A percentile compares a stretch with the other conserved stretches of the same genome.
phyloP scores from a whole-genome alignment of 208 protist species.

The Leishmania amazonensis region DNA sequence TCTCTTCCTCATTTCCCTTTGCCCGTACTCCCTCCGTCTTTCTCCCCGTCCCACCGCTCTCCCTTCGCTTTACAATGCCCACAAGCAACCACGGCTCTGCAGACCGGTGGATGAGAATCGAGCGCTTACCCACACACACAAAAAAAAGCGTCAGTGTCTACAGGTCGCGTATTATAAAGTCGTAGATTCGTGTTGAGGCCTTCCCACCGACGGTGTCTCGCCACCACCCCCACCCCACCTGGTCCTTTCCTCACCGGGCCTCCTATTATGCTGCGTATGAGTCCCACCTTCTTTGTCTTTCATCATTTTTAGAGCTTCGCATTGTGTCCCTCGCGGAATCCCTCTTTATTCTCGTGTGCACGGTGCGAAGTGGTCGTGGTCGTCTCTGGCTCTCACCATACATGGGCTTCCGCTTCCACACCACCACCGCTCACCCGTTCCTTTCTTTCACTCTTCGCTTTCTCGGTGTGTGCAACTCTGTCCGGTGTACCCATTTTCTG shows the following conservation, averaged over 20 bases:
- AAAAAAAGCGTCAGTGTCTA: not conserved
- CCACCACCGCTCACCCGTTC: not conserved
- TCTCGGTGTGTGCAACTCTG: not conserved
- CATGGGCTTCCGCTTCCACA: not conserved
- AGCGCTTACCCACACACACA: not conserved
- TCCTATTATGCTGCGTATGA: not conserved
- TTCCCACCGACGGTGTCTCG: not conserved
- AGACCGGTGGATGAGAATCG: not conserved
- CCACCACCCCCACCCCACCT: not conserved
- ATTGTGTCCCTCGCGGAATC: not conserved
- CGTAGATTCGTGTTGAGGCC: not conserved
- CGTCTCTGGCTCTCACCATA: not conserved
- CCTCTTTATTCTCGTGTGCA: not conserved
- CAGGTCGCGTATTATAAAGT: not conserved
- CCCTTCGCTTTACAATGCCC: not conserved
- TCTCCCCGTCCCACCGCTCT: not conserved
- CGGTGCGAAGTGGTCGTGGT: not conserved
- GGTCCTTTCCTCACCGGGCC: not conserved
- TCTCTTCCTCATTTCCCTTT: not conserved
- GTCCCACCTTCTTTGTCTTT: not conserved
- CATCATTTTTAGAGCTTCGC: not conserved
- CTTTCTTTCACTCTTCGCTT: not conserved
- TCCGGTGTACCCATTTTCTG: too few relatives aligned
- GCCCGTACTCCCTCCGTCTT: not conserved
- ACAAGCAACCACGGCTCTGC: not conserved